These are phyloP conservation scores for Tephrocybe rancida DNA, from an alignment of 768 basidiomycete species.

Conservation along the genomic window DNA sequence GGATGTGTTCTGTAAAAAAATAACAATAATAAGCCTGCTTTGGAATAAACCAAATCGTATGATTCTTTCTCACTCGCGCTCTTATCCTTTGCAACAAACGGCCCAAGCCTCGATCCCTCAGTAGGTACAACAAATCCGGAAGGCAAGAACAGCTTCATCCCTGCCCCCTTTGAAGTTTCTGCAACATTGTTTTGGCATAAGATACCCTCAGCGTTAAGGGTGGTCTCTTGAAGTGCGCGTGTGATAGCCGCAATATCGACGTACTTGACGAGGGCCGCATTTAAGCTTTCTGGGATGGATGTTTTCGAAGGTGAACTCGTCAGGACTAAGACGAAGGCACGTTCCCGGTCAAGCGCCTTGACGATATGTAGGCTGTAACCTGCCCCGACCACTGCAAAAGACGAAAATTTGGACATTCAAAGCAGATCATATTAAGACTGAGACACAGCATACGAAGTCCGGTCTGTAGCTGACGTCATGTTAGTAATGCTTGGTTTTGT, in stretches of 20 bases:
- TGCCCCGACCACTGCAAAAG: constrained; percentile 12
- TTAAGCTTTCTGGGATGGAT: constrained; percentile 9
- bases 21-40: no score
- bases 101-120: background rate
- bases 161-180: constrained; percentile 15
- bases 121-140: constrained; percentile 14
- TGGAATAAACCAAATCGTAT: no score
- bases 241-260: constrained; percentile 11
- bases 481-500: background rate
- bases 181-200: constrained; percentile 10
- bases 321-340: constrained; percentile 8
- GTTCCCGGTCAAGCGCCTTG: constrained; percentile 4
- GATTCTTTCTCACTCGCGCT: constrained; percentile 11
- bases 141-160: constrained; percentile 16
- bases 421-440: background rate
- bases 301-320: constrained; percentile 4
- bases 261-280: background rate
- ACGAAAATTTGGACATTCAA: constrained; percentile 10
- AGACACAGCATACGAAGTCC: background rate
- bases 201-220: constrained; percentile 2
- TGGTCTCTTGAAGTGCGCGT: constrained; percentile 5
- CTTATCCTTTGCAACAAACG: constrained; percentile 8
- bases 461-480: constrained; percentile 11
- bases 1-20: constrained; percentile 11
- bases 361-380: constrained; percentile 10